Percentiles rank a stretch among this genome's conserved stretches.
These are phyloP conservation scores for Leccinum subspadiceum DNA, from an alignment of 1,284 basidiomycete genomes.

Conservation along the genomic window DNA sequence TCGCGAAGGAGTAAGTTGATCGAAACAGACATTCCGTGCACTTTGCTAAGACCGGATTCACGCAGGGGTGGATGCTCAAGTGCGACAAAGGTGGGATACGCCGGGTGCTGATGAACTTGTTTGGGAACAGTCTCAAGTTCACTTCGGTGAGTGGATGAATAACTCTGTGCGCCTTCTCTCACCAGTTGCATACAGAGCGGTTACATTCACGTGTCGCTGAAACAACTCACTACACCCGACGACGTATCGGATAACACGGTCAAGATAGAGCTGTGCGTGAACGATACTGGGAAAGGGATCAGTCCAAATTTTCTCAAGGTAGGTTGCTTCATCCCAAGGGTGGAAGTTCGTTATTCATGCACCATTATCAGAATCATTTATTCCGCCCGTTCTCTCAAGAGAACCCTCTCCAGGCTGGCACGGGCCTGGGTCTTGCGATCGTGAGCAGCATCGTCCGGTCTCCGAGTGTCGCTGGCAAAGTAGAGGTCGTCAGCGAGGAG, in stretches of 20 bases:
- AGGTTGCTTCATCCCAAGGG: slow-evolving; percentile 4
- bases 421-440: slow-evolving; percentile 94
- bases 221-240: slow-evolving; percentile 61
- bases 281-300: slow-evolving; percentile 92
- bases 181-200: slow-evolving; percentile 55
- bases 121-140: slow-evolving; percentile 94
- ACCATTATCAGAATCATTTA: slow-evolving; percentile 71
- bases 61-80: slow-evolving; percentile 81
- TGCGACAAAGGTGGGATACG: slow-evolving; percentile 94
- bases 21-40: background rate
- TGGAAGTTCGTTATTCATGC: slow-evolving; percentile 13
- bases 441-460: slow-evolving; percentile 92
- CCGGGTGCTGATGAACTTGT: slow-evolving; percentile 92
- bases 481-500: slow-evolving; percentile 87
- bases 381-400: slow-evolving; percentile 98
- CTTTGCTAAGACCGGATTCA: slow-evolving; percentile 7
- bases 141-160: slow-evolving; percentile 54
- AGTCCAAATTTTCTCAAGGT: slow-evolving; percentile 86
- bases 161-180: slow-evolving; percentile 6
- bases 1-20: slow-evolving; percentile 55
- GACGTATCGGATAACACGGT: slow-evolving; percentile 57
- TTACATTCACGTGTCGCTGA: slow-evolving; percentile 83
- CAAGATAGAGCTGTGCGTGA: slow-evolving; percentile 82
- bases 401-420: slow-evolving; percentile 88
- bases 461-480: slow-evolving; percentile 83